phyloP scores from a whole-genome alignment of 2,329 filamentous ascomycete genomes.

The Aspergillus flavus region DNA sequence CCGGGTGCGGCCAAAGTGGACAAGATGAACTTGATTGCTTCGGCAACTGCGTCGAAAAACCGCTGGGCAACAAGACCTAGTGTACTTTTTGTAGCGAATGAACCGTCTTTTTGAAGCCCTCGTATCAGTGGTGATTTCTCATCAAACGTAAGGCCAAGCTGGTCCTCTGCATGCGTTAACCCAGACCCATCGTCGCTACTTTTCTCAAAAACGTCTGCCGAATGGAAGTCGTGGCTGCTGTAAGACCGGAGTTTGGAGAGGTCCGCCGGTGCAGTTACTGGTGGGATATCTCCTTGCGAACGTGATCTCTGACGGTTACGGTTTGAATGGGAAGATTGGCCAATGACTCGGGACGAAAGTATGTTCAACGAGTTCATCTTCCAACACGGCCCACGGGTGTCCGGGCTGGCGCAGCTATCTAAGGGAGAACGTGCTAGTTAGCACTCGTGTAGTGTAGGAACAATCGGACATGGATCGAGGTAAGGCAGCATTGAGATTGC shows the following conservation, averaged over 20 bases:
- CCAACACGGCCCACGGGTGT: constrained; percentile 53
- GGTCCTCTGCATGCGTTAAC: constrained; percentile 31
- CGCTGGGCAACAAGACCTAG: constrained; percentile 64
- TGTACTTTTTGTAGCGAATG: constrained; percentile 39
- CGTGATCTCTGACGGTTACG: constrained; percentile 55
- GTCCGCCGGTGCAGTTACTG: constrained; percentile 34
- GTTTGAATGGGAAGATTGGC: constrained; percentile 55
- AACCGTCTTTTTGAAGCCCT: constrained; percentile 40
- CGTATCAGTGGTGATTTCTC: constrained; percentile 72
- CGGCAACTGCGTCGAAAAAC: constrained; percentile 71
- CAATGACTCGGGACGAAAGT: constrained; percentile 79
- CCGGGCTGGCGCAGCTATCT: constrained; percentile 40
- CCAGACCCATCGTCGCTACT: constrained; percentile 27
- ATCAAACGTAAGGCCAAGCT: constrained; percentile 44
- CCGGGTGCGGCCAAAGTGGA: constrained; percentile 78
- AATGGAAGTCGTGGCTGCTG: constrained; percentile 43
- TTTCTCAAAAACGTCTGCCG: constrained; percentile 32
- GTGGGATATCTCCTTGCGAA: constrained; percentile 53
- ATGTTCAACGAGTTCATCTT: constrained; percentile 98
- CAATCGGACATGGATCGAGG: constrained; percentile 17
- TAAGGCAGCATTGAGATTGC: constrained; percentile 22
- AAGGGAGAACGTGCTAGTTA: constrained; percentile 20
- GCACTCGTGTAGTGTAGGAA: constrained; percentile 5
- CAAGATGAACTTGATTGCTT: constrained; percentile 76
- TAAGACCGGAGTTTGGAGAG: constrained; percentile 45